phyloP scores from a whole-genome alignment of 768 basidiomycete genomes.

The Boletus rufocinnamomeus region DNA sequence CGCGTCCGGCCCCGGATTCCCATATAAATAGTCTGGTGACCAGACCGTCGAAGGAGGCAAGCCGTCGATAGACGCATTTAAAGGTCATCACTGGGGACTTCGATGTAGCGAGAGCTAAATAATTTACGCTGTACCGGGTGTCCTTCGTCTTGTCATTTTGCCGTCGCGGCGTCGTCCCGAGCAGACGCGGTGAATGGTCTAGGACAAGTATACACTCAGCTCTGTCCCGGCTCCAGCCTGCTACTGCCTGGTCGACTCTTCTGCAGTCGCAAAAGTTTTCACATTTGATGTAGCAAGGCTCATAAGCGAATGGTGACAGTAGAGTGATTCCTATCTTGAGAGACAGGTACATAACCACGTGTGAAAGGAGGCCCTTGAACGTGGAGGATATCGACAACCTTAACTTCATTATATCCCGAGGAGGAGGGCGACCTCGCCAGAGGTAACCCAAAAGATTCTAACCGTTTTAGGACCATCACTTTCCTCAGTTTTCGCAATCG shows the following conservation, averaged over 20 bases:
- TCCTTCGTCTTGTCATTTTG: not conserved
- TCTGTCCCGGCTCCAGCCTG: not conserved
- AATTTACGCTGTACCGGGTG: not conserved
- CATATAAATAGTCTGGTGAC: not conserved
- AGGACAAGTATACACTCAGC: not conserved
- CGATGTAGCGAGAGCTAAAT: not conserved
- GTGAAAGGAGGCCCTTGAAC: constrained; percentile 14
- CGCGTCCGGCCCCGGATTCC: not conserved
- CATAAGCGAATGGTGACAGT: not conserved
- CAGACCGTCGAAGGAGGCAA: not conserved
- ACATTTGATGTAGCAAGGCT: not conserved
- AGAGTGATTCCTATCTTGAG: not conserved
- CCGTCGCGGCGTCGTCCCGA: not conserved
- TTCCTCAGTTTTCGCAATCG: not conserved
- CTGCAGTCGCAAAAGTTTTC: not conserved
- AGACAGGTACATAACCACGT: constrained; percentile 15
- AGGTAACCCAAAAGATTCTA: not conserved
- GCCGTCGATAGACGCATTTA: not conserved
- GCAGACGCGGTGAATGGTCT: not conserved
- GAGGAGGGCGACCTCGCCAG: not conserved
- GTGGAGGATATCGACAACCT: constrained; percentile 3
- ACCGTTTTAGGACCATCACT: not conserved
- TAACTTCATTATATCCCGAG: not conserved
- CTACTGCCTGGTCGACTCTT: not conserved
- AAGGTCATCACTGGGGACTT: not conserved